Percentiles rank a stretch among this genome's conserved stretches.
Conservation (phyloP, 2,329 filamentous ascomycete species). For the Xylaria sp. region DNA sequence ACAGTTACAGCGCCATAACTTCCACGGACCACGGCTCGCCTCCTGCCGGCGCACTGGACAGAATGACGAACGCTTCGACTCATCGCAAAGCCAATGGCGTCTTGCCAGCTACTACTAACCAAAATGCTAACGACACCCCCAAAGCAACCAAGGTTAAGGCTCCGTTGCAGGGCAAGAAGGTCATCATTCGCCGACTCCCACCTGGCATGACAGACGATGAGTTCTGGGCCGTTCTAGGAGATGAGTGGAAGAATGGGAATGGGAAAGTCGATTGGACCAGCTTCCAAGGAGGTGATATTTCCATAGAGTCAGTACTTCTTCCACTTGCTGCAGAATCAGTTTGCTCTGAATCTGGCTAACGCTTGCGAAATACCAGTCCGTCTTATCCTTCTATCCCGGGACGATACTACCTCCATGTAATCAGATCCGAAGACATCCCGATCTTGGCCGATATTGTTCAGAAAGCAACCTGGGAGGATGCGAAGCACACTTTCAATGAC, state of each 20-base stretch:
- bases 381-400: constrained; percentile 83
- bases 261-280: constrained; percentile 85
- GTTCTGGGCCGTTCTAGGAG: constrained; percentile 71
- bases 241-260: constrained; percentile 78
- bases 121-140: constrained; percentile 44
- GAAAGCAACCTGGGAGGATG: constrained; percentile 74
- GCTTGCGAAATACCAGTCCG: constrained; percentile 52
- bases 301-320: constrained; percentile 69
- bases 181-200: constrained; percentile 81
- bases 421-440: constrained; percentile 68
- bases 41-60: background rate
- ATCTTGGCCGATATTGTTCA: constrained; percentile 72
- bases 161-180: constrained; percentile 71
- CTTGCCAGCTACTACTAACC: constrained; percentile 51
- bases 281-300: constrained; percentile 70
- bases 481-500: constrained; percentile 73
- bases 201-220: constrained; percentile 82
- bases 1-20: too few species aligned
- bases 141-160: constrained; percentile 52
- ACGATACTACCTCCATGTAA: constrained; percentile 80
- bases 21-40: background rate
- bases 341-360: constrained; percentile 1
- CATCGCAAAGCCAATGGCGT: constrained; percentile 54
- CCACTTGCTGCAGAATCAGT: background rate
- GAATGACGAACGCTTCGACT: constrained; percentile 11